Base-by-base conservation (phyloP, 176 grass and related monocot genomes). In the Guadua angustifolia region DNA sequence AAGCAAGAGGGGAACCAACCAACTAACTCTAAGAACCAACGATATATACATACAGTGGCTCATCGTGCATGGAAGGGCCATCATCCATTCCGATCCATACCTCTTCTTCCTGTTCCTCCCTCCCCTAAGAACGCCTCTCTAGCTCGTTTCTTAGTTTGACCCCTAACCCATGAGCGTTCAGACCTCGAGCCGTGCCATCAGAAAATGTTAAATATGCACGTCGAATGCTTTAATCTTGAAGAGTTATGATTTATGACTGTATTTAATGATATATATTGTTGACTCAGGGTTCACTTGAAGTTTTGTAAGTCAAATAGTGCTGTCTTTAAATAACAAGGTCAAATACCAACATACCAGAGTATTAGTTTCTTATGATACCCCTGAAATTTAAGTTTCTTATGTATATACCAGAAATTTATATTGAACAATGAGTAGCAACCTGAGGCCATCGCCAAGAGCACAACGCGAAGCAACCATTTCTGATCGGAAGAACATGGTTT, bases 11-110 rank as follows among this genome's bases (percentile, higher is more conserved):
- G 57, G 32, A 4, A 9, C 39, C 22, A 46, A 1, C 77, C 61
- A 59, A 29, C 77, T 49, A 59, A 59, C 60, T 73, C 22, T 10
- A 62, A 22, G 16, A 29, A 52, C 10, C 25, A 80, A 2, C 15
- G 18, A 16, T 36, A 55, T 15, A 15, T 18, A 0, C 53, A 32
- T 3, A 69, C 16, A 79, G 57, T 73, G 88, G 66, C 66, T 33
- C 88, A 42, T 86, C 50, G 73, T 0, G 66, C 51, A 67, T 7
- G 32, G 83, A 86, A 78, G 79, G 39, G 88, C 40, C 83, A 71
- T 57, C 45, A 0, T 6, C 14, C 55, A n/a, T 45, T 18, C 21
- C n/a, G n/a, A n/a, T n/a, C n/a, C 46, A 16, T 6, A 4, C 5
- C 16, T 32, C 25, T 38, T 5, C 9, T 18, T 49, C 25, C 39